A percentile compares a stretch with the other conserved stretches of the same genome.
Evolutionary conservation across 768 basidiomycete genomes (phyloP).

Genomic region (Tulasnella sp.): DNA sequence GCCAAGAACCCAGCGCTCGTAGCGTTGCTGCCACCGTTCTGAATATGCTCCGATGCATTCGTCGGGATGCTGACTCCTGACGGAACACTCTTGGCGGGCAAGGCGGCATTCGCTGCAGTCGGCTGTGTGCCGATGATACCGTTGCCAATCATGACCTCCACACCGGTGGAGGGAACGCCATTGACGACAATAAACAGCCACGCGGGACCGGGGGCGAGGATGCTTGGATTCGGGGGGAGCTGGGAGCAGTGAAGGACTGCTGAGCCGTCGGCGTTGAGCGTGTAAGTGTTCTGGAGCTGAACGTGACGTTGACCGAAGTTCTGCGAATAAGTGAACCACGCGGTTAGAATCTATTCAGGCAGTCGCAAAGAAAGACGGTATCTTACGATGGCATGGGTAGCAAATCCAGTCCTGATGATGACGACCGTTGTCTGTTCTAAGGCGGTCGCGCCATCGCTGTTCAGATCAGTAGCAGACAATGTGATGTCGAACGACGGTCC

Average conservation of each 20-base stretch:
- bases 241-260: slow-evolving; percentile 43
- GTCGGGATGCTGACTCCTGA: slow-evolving; percentile 9
- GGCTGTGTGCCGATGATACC: slow-evolving; percentile 30
- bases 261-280: slow-evolving; percentile 35
- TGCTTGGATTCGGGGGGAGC: slow-evolving; percentile 49
- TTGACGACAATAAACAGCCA: slow-evolving; percentile 60
- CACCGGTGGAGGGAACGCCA: slow-evolving; percentile 54
- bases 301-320: slow-evolving; percentile 33
- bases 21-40: not conserved
- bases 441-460: slow-evolving; percentile 33
- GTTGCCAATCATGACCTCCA: slow-evolving; percentile 57
- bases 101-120: not conserved
- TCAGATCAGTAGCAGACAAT: slow-evolving; percentile 28
- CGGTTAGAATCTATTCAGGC: not conserved
- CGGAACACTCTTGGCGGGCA: slow-evolving; percentile 12
- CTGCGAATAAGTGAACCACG: slow-evolving; percentile 29
- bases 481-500: slow-evolving; percentile 32
- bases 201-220: slow-evolving; percentile 76
- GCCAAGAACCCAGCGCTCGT: not conserved
- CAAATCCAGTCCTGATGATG: slow-evolving; percentile 34
- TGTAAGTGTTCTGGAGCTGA: slow-evolving; percentile 47
- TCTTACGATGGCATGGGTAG: slow-evolving; percentile 44
- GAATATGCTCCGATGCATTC: not conserved
- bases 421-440: slow-evolving; percentile 44
- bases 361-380: not conserved